These are phyloP conservation scores for Cytospora chrysosperma DNA, from an alignment of 2,329 filamentous ascomycete species.

Conservation along the genomic window DNA sequence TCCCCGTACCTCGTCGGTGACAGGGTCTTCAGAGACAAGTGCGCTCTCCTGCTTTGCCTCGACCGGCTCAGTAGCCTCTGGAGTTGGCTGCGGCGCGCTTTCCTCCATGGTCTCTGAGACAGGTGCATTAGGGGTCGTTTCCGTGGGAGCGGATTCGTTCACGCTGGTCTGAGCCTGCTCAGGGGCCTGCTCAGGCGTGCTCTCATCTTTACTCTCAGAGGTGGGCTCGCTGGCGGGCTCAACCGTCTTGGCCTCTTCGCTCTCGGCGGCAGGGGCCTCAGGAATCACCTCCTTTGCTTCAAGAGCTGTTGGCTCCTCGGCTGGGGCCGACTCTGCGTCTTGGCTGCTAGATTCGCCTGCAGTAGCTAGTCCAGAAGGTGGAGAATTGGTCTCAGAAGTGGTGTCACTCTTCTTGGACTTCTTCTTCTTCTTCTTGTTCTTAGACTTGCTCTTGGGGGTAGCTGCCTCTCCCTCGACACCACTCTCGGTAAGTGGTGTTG, in stretches of 20 bases:
- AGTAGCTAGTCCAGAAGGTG: constrained; percentile 15
- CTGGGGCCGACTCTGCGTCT: not conserved
- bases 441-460: constrained; percentile 23
- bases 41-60: constrained; percentile 5
- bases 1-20: not conserved
- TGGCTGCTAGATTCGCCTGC: not conserved
- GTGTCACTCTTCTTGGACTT: constrained; percentile 19
- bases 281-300: not conserved
- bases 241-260: constrained; percentile 3
- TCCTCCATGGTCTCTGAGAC: constrained; percentile 2
- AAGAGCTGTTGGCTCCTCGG: not conserved
- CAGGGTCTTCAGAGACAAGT: constrained; percentile 11
- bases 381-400: constrained; percentile 7
- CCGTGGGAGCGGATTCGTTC: not conserved
- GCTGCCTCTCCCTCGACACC: constrained; percentile 13
- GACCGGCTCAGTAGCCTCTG: not conserved
- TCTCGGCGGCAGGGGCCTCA: not conserved
- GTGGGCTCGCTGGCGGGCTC: not conserved
- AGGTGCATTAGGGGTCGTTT: not conserved
- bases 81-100: not conserved
- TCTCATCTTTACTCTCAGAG: not conserved
- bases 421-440: constrained; percentile 25
- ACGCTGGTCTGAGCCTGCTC: not conserved
- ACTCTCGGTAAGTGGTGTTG: not conserved
- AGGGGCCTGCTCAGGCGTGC: not conserved